phyloP scores from a whole-genome alignment of 2,329 filamentous ascomycete species.

The Aspergillus calidoustus region DNA sequence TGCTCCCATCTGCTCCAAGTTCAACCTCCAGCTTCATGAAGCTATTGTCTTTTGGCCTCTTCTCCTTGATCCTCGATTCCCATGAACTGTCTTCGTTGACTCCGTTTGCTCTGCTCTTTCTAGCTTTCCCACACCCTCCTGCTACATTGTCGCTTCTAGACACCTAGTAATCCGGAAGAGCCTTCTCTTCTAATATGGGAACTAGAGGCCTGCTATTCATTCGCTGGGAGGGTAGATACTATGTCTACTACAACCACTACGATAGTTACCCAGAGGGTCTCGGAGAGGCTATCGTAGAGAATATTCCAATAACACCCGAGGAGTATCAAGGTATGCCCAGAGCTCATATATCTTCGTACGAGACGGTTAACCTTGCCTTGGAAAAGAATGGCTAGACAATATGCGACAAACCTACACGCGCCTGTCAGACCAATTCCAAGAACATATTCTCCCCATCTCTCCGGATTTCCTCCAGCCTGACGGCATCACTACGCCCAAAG shows the following conservation, averaged over 20 bases:
- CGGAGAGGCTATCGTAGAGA: constrained; percentile 19
- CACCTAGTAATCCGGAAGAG: not conserved
- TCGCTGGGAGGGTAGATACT: constrained; percentile 27
- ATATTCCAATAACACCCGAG: constrained; percentile 20
- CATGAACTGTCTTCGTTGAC: too few relatives aligned
- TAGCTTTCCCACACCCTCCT: too few relatives aligned
- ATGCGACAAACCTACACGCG: constrained; percentile 17
- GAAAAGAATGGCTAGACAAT: constrained; percentile 22
- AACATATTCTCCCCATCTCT: constrained; percentile 17
- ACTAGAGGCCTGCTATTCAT: constrained; percentile 22
- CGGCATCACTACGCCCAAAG: constrained; percentile 3
- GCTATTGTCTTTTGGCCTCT: too few relatives aligned
- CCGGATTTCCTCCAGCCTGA: constrained; percentile 3
- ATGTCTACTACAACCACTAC: constrained; percentile 24
- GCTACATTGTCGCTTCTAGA: too few relatives aligned
- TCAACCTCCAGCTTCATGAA: too few relatives aligned
- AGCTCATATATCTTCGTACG: not conserved
- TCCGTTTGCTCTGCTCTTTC: too few relatives aligned
- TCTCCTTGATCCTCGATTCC: too few relatives aligned
- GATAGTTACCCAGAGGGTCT: constrained; percentile 28
- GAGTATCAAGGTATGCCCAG: constrained; percentile 21
- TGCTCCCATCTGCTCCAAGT: not conserved
- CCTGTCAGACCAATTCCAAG: constrained; percentile 19
- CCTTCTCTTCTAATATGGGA: constrained; percentile 15
- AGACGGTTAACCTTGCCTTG: not conserved